These are phyloP conservation scores for Magnaporthiopsis incrustans DNA, from an alignment of 2,329 filamentous ascomycete species.

Conservation along the genomic window DNA sequence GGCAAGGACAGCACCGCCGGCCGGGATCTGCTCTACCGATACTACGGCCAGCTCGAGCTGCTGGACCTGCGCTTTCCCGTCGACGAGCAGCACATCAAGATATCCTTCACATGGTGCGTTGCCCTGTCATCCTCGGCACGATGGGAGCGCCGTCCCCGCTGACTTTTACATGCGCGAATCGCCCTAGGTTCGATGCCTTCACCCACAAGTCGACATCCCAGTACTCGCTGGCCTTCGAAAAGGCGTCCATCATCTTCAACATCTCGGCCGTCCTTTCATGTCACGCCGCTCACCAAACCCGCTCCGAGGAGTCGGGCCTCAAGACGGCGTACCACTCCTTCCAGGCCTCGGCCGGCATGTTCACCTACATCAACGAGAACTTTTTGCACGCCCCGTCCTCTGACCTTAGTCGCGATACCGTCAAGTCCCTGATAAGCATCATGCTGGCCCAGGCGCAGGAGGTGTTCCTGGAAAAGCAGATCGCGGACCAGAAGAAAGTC, in stretches of 20 bases:
- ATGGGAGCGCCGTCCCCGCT: not conserved
- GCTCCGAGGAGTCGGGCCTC: slow-evolving; percentile 83
- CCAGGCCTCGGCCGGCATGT: slow-evolving; percentile 97
- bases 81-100: slow-evolving; percentile 98
- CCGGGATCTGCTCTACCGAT: slow-evolving; percentile 87
- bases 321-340: slow-evolving; percentile 98
- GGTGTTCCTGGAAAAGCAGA: slow-evolving; percentile 94
- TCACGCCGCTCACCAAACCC: slow-evolving; percentile 86
- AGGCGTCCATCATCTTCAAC: slow-evolving; percentile 99
- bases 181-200: slow-evolving; percentile 89
- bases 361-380: slow-evolving; percentile 99
- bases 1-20: slow-evolving; percentile 94
- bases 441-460: slow-evolving; percentile 96
- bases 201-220: slow-evolving; percentile 96
- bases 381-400: slow-evolving; percentile 94
- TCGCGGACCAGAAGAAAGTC: slow-evolving; percentile 85
- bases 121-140: not conserved
- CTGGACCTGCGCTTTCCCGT: slow-evolving; percentile 92
- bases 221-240: slow-evolving; percentile 94
- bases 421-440: slow-evolving; percentile 86
- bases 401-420: slow-evolving; percentile 91
- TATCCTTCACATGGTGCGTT: slow-evolving; percentile 88
- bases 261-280: slow-evolving; percentile 95
- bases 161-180: not conserved
- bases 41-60: slow-evolving; percentile 94